Percentiles rank a stretch among this genome's conserved stretches.
Conservation (phyloP, 768 basidiomycete genomes). For the Dentipellis fragilis region DNA sequence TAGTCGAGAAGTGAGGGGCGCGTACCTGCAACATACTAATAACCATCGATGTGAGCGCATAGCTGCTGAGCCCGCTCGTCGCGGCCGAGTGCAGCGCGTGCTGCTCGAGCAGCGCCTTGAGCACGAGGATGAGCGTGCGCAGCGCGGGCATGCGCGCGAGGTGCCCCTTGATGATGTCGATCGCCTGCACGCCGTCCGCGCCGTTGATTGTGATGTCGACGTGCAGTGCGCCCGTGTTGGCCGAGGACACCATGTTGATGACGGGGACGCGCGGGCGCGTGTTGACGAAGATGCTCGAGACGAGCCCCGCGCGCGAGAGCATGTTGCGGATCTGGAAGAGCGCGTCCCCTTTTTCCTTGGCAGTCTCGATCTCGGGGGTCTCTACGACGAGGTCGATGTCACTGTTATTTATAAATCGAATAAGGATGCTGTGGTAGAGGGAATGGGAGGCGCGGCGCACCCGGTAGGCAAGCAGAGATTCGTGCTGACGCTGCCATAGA, state of each 20-base stretch:
- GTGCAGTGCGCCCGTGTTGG: constrained; percentile 36
- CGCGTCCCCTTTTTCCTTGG: constrained; percentile 26
- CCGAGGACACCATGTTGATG: constrained; percentile 43
- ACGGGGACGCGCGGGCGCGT: constrained; percentile 51
- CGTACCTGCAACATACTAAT: constrained; percentile 62
- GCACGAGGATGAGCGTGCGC: constrained; percentile 45
- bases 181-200: constrained; percentile 41
- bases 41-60: constrained; percentile 51
- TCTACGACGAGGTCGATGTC: constrained; percentile 54
- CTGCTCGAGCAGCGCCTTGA: constrained; percentile 54
- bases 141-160: constrained; percentile 47
- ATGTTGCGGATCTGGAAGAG: constrained; percentile 39
- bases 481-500: constrained; percentile 56
- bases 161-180: constrained; percentile 41
- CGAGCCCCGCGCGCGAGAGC: constrained; percentile 35
- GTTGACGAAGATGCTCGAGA: constrained; percentile 35
- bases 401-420: no score
- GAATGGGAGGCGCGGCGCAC: constrained; percentile 28
- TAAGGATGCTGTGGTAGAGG: no score
- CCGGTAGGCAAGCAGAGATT: constrained; percentile 52
- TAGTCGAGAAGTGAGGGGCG: no score
- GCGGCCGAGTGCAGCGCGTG: constrained; percentile 54
- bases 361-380: constrained; percentile 22
- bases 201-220: constrained; percentile 65
- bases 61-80: constrained; percentile 55